Percentiles rank a stretch among this genome's conserved stretches.
phyloP scores from a whole-genome alignment of 2,329 filamentous ascomycete genomes.

The Alternaria sp. region DNA sequence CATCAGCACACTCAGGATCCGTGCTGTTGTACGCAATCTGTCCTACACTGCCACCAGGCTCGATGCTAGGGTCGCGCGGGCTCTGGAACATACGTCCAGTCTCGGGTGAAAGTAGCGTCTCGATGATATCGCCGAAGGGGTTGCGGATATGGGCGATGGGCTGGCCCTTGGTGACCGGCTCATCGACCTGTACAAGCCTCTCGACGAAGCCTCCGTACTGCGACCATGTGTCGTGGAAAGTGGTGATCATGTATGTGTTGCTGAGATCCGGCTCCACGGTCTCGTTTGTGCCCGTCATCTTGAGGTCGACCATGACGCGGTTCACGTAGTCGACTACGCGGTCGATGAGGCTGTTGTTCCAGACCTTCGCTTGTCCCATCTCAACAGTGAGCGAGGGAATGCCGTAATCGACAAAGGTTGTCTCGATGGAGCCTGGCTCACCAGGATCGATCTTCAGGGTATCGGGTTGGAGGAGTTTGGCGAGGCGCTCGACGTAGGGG shows the following conservation, averaged over 20 bases:
- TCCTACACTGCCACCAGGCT: constrained; percentile 43
- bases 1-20: constrained; percentile 36
- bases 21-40: constrained; percentile 49
- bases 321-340: constrained; percentile 40
- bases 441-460: constrained; percentile 50
- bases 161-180: constrained; percentile 47
- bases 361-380: constrained; percentile 48
- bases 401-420: constrained; percentile 45
- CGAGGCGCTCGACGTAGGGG: constrained; percentile 48
- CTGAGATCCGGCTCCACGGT: constrained; percentile 41
- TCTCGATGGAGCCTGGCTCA: constrained; percentile 50
- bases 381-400: constrained; percentile 50
- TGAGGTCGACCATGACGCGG: constrained; percentile 31
- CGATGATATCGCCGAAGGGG: constrained; percentile 47
- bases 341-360: constrained; percentile 46
- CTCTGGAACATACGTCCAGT: constrained; percentile 45
- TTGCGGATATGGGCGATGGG: constrained; percentile 45
- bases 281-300: constrained; percentile 34
- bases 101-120: constrained; percentile 42
- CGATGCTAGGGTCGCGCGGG: constrained; percentile 44
- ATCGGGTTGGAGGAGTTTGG: constrained; percentile 49
- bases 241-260: constrained; percentile 40
- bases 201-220: constrained; percentile 41
- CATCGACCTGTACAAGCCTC: constrained; percentile 37
- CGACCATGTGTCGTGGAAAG: constrained; percentile 36